Evolutionary conservation across 257 asterid species (phyloP).

Genomic region (Perilla frutescens): DNA sequence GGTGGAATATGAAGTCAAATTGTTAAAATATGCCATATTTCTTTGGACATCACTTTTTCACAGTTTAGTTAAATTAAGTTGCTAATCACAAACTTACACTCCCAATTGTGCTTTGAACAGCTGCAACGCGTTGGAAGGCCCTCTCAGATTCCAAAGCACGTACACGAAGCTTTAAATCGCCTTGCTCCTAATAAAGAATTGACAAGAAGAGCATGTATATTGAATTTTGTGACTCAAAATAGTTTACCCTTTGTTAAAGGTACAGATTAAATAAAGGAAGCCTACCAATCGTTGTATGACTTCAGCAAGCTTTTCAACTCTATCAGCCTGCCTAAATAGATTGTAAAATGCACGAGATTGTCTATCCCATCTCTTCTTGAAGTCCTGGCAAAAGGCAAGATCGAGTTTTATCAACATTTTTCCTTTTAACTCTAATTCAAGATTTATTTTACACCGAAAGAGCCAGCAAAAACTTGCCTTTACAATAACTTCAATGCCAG

Average conservation of each 20-base stretch:
- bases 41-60: not conserved
- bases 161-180: slow-evolving; percentile 95
- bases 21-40: not conserved
- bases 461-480: slow-evolving; percentile 54
- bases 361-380: slow-evolving; percentile 86
- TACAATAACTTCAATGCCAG: slow-evolving; percentile 80
- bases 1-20: not conserved
- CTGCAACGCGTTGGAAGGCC: slow-evolving; percentile 93
- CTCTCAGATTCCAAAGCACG: slow-evolving; percentile 96
- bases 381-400: slow-evolving; percentile 61
- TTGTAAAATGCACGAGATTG: slow-evolving; percentile 87
- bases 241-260: slow-evolving; percentile 6
- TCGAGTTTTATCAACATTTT: not conserved
- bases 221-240: slow-evolving; percentile 6
- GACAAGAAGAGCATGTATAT: not conserved
- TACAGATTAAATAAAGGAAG: slow-evolving; percentile 3
- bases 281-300: slow-evolving; percentile 83
- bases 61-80: not conserved
- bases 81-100: slow-evolving; percentile 64
- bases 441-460: not conserved
- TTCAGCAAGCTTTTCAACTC: slow-evolving; percentile 91
- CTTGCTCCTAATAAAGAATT: slow-evolving; percentile 76
- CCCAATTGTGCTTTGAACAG: slow-evolving; percentile 79
- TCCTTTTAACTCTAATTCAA: not conserved
- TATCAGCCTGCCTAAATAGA: slow-evolving; percentile 94